phyloP scores from a whole-genome alignment of 1,284 basidiomycete genomes.

The Singerocomus inundabilis region DNA sequence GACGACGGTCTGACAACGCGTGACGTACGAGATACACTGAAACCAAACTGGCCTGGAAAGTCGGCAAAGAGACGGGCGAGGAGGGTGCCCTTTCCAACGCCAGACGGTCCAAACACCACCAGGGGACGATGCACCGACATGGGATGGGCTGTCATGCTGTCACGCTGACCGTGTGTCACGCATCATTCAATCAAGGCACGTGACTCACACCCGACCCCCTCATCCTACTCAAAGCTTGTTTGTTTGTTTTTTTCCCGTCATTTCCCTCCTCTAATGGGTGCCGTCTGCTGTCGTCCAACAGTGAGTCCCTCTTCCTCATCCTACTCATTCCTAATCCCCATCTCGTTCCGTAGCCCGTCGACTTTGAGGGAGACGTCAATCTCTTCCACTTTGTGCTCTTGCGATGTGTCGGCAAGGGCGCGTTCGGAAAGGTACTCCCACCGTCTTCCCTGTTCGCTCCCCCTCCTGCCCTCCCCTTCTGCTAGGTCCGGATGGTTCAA shows the following conservation, averaged over 20 bases:
- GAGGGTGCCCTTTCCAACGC: conserved; percentile 94
- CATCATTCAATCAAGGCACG: background rate
- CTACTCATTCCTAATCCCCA: background rate
- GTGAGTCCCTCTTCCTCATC: conserved; percentile 37
- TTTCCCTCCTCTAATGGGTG: conserved; percentile 60
- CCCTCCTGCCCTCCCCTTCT: background rate
- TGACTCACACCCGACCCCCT: background rate
- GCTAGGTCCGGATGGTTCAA: conserved; percentile 93
- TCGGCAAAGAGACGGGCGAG: conserved; percentile 83
- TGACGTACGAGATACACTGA: conserved; percentile 86
- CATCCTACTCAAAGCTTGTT: background rate
- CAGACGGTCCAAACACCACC: conserved; percentile 82
- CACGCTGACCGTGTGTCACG: background rate
- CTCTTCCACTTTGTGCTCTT: conserved; percentile 96
- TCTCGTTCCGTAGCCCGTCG: conserved; percentile 70
- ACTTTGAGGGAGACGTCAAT: conserved; percentile 97
- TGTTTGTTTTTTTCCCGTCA: conserved; percentile 22
- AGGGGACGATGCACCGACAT: conserved; percentile 54
- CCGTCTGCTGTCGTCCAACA: conserved; percentile 79
- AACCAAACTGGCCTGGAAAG: conserved; percentile 86
- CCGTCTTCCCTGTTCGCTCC: conserved; percentile 1
- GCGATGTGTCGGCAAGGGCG: conserved; percentile 94
- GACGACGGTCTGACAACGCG: background rate
- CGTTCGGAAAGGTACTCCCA: conserved; percentile 86
- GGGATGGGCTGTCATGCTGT: conserved; percentile 12